phyloP scores from a whole-genome alignment of 202 grass and related monocot genomes.

The Cymbopogon flexuosus region DNA sequence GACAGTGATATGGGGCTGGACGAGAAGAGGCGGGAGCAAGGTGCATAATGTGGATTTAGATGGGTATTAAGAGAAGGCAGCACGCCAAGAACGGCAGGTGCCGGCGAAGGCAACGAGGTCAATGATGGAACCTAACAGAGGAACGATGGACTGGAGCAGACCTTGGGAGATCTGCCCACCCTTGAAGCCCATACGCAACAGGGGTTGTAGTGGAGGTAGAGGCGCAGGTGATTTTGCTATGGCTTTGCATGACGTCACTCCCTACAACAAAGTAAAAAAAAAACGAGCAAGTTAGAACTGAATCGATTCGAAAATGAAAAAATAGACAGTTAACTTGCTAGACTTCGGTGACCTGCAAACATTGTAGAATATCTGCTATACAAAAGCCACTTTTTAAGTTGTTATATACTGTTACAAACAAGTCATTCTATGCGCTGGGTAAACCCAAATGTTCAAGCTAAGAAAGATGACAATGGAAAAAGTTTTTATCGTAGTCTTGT shows the following conservation, averaged over 20 bases:
- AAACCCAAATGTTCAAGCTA: not conserved
- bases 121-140: not conserved
- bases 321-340: not conserved
- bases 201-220: not conserved
- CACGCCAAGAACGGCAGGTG: conserved; percentile 48
- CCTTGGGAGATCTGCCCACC: conserved; percentile 45
- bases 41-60: conserved; percentile 1
- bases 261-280: not conserved
- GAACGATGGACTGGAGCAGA: conserved; percentile 39
- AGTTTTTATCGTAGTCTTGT: not conserved
- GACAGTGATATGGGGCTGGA: not conserved
- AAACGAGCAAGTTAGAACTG: not conserved
- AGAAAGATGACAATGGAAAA: not conserved
- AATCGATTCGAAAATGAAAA: not conserved
- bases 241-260: conserved; percentile 15
- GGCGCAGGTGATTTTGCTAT: not conserved
- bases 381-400: not conserved
- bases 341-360: not conserved
- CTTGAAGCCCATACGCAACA: not conserved
- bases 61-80: conserved; percentile 5
- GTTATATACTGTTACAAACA: not conserved
- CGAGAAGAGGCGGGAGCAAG: conserved; percentile 40
- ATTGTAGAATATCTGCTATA: not conserved
- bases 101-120: conserved; percentile 35
- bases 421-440: not conserved